Evolutionary conservation across 1,139 yeast genomes (phyloP).

Genomic region (Pneumocystis wakefieldiae): DNA sequence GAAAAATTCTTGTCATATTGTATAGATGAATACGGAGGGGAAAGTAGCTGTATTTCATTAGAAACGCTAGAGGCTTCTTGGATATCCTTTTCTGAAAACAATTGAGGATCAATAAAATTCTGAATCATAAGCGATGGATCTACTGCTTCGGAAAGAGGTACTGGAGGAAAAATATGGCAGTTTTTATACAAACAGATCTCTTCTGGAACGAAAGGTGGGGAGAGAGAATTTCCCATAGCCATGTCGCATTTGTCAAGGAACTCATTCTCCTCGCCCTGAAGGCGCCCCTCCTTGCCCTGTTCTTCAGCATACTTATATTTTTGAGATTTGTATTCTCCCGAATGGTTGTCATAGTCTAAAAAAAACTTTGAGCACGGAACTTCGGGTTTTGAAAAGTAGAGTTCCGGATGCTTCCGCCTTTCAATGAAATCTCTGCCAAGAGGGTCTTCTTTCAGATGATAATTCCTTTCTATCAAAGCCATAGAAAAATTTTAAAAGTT

Average conservation of each 20-base stretch:
- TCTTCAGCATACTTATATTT: neutral
- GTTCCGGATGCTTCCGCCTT: neutral
- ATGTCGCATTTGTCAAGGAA: neutral
- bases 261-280: neutral
- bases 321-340: neutral
- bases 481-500: neutral
- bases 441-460: neutral
- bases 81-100: neutral
- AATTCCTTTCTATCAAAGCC: neutral
- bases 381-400: neutral
- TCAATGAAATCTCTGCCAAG: neutral
- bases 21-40: neutral
- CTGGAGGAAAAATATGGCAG: neutral
- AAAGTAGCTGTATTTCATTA: neutral
- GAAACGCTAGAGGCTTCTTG: neutral
- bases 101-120: neutral
- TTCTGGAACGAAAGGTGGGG: neutral
- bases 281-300: neutral
- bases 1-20: neutral
- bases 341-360: neutral
- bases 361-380: neutral
- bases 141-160: neutral
- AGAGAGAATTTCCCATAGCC: neutral
- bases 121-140: neutral
- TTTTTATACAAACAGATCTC: neutral